These are phyloP conservation scores for Vanilla planifolia DNA, from an alignment of 106 monocot species.

Conservation along the genomic window DNA sequence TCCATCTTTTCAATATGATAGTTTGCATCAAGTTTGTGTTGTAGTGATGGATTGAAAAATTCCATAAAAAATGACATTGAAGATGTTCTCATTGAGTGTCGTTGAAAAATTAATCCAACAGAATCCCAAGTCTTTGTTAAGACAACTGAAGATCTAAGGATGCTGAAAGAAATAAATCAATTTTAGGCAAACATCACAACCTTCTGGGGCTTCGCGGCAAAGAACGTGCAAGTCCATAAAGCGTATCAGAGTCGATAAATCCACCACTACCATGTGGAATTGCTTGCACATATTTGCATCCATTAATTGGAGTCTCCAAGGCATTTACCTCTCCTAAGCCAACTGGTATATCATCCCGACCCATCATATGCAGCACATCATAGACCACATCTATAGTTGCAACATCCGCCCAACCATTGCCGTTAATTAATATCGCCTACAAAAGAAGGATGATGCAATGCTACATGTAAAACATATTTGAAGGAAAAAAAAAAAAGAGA, in stretches of 20 bases:
- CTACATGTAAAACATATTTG: no score
- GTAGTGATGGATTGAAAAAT: no score
- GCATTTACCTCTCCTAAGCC: slow-evolving; percentile 62
- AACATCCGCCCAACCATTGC: slow-evolving; percentile 84
- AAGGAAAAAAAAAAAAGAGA: no score
- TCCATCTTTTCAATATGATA: no score
- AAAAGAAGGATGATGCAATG: not conserved
- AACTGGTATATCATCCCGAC: slow-evolving; percentile 82
- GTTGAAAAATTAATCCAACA: no score
- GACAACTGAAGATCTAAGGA: no score
- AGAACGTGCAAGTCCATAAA: slow-evolving; percentile 63
- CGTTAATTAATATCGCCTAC: slow-evolving; percentile 70
- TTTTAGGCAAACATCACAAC: slow-evolving; percentile 22
- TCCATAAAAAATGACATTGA: no score
- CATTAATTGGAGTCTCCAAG: slow-evolving; percentile 31
- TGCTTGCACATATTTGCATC: slow-evolving; percentile 54
- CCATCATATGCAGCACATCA: slow-evolving; percentile 95
- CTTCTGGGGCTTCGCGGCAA: slow-evolving; percentile 88
- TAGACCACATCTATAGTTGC: slow-evolving; percentile 83
- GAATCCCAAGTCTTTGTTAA: no score
- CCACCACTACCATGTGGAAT: slow-evolving; percentile 88
- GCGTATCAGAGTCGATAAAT: slow-evolving; percentile 78
- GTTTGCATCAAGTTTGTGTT: no score
- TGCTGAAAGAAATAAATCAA: no score
- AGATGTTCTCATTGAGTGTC: no score